A percentile compares a stretch with the other conserved stretches of the same genome.
These are phyloP conservation scores for Globisporangium ultimum DNA, from an alignment of 352 stramenopile species.

Conservation along the genomic window DNA sequence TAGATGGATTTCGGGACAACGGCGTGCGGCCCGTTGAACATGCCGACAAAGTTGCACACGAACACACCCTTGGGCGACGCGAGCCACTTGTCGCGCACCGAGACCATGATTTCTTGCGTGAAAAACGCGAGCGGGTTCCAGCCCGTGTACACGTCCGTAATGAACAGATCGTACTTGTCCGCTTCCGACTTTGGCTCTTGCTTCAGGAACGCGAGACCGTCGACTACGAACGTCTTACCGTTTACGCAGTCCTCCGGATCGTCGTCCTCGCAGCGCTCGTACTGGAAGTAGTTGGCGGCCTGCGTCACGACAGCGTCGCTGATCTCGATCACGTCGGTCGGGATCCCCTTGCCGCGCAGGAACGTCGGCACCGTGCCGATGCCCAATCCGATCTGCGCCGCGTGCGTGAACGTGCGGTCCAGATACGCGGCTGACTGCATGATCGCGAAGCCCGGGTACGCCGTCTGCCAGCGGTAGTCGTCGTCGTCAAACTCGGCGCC, in stretches of 20 bases:
- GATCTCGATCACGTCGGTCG: constrained; percentile 81
- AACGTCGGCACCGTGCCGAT: constrained; percentile 73
- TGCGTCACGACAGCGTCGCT: constrained; percentile 60
- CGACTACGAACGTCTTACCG: constrained; percentile 61
- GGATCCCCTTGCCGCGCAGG: constrained; percentile 49
- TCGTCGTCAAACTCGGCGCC: constrained; percentile 72
- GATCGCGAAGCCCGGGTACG: constrained; percentile 78
- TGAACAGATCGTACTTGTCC: constrained; percentile 16
- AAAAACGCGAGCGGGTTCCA: constrained; percentile 77
- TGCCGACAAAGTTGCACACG: constrained; percentile 79
- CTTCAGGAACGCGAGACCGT: constrained; percentile 59
- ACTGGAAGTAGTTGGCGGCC: constrained; percentile 69
- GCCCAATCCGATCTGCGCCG: constrained; percentile 65
- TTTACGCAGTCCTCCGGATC: constrained; percentile 33
- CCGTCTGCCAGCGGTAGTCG: constrained; percentile 51
- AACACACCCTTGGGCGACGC: constrained; percentile 40
- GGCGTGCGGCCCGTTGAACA: constrained; percentile 42
- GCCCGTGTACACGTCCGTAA: constrained; percentile 23
- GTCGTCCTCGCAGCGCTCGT: constrained; percentile 49
- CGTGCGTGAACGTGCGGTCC: constrained; percentile 30
- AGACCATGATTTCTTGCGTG: constrained; percentile 50
- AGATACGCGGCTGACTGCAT: constrained; percentile 73
- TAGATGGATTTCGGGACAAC: constrained; percentile 68
- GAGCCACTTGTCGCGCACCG: constrained; percentile 53
- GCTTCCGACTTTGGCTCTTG: constrained; percentile 25